These are phyloP conservation scores for Naganishia friedmannii DNA, from an alignment of 768 basidiomycete species.

Conservation along the genomic window DNA sequence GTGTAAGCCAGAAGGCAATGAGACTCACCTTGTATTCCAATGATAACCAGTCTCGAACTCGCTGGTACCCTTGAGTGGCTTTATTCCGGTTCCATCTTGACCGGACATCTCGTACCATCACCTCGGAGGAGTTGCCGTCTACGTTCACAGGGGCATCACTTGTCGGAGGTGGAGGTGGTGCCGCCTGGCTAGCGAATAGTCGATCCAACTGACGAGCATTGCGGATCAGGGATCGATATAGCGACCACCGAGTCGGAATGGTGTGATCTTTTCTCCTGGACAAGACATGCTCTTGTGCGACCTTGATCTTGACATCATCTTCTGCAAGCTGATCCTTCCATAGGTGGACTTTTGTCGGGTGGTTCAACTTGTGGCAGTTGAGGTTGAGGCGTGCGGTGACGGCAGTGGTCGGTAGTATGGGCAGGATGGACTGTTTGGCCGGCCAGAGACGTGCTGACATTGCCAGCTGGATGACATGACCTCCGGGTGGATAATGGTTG, in stretches of 20 bases:
- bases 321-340: conserved; percentile 4
- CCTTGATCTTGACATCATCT: neutral
- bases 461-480: neutral
- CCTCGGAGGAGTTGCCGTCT: neutral
- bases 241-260: conserved; percentile 4
- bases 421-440: conserved; percentile 14
- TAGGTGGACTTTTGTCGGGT: neutral
- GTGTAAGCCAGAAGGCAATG: neutral
- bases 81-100: neutral
- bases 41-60: conserved; percentile 7
- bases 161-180: neutral
- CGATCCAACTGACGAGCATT: neutral
- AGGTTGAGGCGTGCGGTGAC: conserved; percentile 10
- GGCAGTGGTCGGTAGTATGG: neutral
- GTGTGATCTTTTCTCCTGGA: conserved; percentile 18
- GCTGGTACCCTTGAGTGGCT: conserved; percentile 9
- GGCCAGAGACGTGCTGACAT: conserved; percentile 20
- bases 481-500: neutral
- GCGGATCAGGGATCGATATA: conserved; percentile 6
- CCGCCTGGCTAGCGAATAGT: neutral
- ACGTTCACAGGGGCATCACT: neutral
- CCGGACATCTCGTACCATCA: neutral
- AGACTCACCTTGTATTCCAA: conserved; percentile 12
- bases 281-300: conserved; percentile 5
- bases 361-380: conserved; percentile 22